Percentiles rank a stretch among this genome's conserved stretches.
phyloP scores from a whole-genome alignment of 441 rosid species.

The Gossypium schwendimanii region DNA sequence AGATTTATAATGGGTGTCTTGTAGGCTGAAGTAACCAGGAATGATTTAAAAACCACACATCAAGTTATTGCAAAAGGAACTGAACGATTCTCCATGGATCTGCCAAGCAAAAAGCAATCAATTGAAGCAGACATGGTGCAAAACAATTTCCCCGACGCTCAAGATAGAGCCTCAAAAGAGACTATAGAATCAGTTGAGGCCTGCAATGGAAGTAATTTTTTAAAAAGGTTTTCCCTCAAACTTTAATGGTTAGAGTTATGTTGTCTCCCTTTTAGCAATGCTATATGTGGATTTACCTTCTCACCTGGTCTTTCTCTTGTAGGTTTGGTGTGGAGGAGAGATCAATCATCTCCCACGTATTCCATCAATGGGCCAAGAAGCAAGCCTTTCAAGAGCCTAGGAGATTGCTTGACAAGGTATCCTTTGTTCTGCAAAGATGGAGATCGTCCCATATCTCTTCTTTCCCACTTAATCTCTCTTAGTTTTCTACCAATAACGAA shows the following conservation, averaged over 20 bases:
- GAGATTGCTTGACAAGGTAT: slow-evolving; percentile 82
- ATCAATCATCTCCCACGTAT: slow-evolving; percentile 75
- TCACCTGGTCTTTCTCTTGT: slow-evolving; percentile 13
- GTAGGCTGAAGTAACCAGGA: slow-evolving; percentile 50
- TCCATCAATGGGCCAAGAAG: slow-evolving; percentile 94
- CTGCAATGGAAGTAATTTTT: slow-evolving; percentile 53
- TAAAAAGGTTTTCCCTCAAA: slow-evolving; percentile 51
- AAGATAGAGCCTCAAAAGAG: slow-evolving; percentile 34
- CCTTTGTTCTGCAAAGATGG: neutral
- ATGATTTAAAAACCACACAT: slow-evolving; percentile 35
- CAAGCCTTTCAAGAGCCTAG: slow-evolving; percentile 79
- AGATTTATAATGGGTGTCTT: neutral
- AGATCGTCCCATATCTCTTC: neutral
- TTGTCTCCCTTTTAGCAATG: slow-evolving; percentile 6
- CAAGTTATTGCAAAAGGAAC: slow-evolving; percentile 32
- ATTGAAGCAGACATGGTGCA: slow-evolving; percentile 21
- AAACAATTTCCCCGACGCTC: slow-evolving; percentile 25
- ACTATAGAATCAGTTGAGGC: slow-evolving; percentile 29
- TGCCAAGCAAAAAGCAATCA: slow-evolving; percentile 29
- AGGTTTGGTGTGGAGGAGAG: slow-evolving; percentile 84
- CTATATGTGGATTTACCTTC: neutral
- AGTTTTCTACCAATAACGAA: neutral
- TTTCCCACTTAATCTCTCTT: neutral
- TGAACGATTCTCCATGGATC: slow-evolving; percentile 17
- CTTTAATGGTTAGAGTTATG: slow-evolving; percentile 8